Evolutionary conservation across 768 basidiomycete genomes (phyloP).

Genomic region (Pholiota molesta): DNA sequence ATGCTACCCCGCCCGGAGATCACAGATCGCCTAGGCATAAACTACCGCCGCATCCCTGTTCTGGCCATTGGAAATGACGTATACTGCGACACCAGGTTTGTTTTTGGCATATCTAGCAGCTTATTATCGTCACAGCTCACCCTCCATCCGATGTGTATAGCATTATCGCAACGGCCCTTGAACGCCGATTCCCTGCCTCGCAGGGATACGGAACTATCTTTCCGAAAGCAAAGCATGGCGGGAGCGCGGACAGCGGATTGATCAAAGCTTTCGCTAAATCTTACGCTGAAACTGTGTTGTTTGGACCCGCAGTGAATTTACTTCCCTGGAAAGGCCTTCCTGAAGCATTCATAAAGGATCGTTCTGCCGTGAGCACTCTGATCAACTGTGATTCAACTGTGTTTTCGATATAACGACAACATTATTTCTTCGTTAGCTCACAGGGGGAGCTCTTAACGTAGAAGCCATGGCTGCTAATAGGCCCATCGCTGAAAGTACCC

Average conservation of each 20-base stretch:
- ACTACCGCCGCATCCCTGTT: constrained; percentile 62
- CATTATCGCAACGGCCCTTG: constrained; percentile 52
- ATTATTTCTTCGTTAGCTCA: constrained; percentile 25
- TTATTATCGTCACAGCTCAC: background rate
- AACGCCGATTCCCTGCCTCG: constrained; percentile 56
- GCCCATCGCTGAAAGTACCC: constrained; percentile 35
- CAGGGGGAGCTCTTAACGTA: constrained; percentile 40
- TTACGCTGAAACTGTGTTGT: constrained; percentile 48
- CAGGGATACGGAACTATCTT: constrained; percentile 51
- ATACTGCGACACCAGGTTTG: constrained; percentile 46
- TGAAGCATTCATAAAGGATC: constrained; percentile 49
- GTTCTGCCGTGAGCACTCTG: constrained; percentile 37
- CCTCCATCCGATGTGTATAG: background rate
- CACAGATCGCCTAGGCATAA: constrained; percentile 51
- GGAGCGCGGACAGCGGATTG: constrained; percentile 45
- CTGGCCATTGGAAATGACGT: constrained; percentile 64
- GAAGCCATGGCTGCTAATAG: constrained; percentile 35
- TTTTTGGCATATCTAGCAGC: background rate
- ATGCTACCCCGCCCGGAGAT: constrained; percentile 61
- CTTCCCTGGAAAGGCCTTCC: constrained; percentile 54
- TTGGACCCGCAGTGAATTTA: constrained; percentile 39
- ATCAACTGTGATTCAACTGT: background rate
- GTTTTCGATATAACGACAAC: background rate
- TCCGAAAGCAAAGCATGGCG: constrained; percentile 45
- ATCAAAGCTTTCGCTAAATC: constrained; percentile 50